Evolutionary conservation across 2,329 filamentous ascomycete species (phyloP).

Genomic region (Coleophoma eucalyptorum): DNA sequence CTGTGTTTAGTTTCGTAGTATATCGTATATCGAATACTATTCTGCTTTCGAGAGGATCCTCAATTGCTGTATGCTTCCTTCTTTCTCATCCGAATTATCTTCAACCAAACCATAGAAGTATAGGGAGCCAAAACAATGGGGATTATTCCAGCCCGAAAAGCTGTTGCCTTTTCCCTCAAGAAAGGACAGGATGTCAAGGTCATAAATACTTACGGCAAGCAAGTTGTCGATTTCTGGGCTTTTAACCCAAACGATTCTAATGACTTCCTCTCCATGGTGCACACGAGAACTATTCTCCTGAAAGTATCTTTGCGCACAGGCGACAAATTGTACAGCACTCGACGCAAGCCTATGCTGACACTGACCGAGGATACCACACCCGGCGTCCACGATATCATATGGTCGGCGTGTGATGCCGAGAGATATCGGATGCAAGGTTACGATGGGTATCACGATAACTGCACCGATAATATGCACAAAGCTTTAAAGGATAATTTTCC

Average conservation of each 20-base stretch:
- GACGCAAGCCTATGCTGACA: conserved; percentile 32
- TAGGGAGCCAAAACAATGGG: too few species aligned
- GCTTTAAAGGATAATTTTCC: conserved; percentile 25
- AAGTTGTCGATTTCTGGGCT: conserved; percentile 48
- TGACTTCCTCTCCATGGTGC: conserved; percentile 34
- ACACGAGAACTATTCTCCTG: conserved; percentile 29
- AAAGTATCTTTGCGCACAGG: conserved; percentile 24
- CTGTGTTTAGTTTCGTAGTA: too few species aligned
- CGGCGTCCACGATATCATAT: conserved; percentile 35
- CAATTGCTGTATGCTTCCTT: too few species aligned
- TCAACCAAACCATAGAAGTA: too few species aligned
- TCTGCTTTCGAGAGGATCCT: too few species aligned
- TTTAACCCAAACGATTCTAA: conserved; percentile 32
- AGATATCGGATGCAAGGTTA: conserved; percentile 32
- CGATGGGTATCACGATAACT: conserved; percentile 35
- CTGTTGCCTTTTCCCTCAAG: too few species aligned
- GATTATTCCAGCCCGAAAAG: too few species aligned
- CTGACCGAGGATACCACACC: conserved; percentile 33
- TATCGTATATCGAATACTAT: too few species aligned
- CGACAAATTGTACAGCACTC: conserved; percentile 32
- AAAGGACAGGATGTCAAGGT: conserved; percentile 37
- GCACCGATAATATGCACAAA: conserved; percentile 33
- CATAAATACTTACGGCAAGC: conserved; percentile 42
- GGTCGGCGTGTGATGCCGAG: conserved; percentile 35
- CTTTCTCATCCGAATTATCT: too few species aligned